phyloP scores from a whole-genome alignment of 495 filamentous ascomycete genomes.

The Hypoxylon cercidicola region DNA sequence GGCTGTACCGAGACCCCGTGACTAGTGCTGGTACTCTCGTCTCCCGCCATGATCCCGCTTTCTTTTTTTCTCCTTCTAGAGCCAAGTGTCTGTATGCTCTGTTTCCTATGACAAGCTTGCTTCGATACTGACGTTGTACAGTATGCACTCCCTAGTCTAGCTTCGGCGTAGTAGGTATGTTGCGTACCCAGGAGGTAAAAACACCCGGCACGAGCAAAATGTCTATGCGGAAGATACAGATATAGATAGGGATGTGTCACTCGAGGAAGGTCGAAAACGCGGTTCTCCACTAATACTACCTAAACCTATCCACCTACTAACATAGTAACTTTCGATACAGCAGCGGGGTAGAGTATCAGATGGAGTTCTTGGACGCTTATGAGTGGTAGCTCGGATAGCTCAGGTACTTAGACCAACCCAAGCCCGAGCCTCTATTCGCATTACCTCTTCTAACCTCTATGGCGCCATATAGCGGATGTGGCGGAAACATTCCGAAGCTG shows the following conservation, averaged over 20 bases:
- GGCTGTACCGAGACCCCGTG: conserved; percentile 28
- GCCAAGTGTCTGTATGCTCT: conserved; percentile 1
- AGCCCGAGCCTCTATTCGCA: conserved; percentile 3
- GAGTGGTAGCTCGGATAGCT: conserved; percentile 1
- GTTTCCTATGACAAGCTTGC: background rate
- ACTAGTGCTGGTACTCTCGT: conserved; percentile 14
- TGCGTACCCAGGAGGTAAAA: background rate
- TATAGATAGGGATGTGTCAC: conserved; percentile 1
- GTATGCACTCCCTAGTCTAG: background rate
- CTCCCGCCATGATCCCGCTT: conserved; percentile 31
- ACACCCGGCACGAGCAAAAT: background rate
- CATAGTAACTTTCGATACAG: conserved; percentile 4
- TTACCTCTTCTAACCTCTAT: conserved; percentile 1
- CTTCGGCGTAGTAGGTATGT: background rate
- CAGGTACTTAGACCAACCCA: background rate
- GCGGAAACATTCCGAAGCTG: conserved; percentile 11
- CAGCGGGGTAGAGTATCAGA: conserved; percentile 21
- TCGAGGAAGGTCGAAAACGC: conserved; percentile 7
- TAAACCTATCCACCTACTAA: conserved; percentile 9
- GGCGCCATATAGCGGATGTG: conserved; percentile 19
- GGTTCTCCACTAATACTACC: conserved; percentile 31
- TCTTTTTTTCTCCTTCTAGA: background rate
- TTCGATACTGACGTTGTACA: background rate
- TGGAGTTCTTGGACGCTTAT: background rate
- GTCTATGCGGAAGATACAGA: conserved; percentile 1